These are phyloP conservation scores for Trichoderma cornu-damae DNA, from an alignment of 2,329 filamentous ascomycete species.

Conservation along the genomic window DNA sequence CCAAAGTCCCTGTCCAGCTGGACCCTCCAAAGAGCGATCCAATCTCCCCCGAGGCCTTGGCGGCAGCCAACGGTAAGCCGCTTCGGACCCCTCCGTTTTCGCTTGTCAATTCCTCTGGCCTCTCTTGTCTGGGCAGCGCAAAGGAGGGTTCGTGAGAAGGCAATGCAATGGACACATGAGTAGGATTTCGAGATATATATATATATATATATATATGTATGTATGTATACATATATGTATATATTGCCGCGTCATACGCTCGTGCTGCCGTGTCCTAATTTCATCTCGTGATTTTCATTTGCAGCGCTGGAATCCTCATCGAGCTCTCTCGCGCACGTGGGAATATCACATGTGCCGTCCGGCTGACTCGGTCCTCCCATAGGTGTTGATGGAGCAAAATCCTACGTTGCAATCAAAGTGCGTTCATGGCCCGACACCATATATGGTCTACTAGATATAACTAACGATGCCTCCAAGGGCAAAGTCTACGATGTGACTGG, in stretches of 20 bases:
- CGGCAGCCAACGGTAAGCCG: conserved; percentile 74
- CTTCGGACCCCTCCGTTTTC: background rate
- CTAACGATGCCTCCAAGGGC: conserved; percentile 50
- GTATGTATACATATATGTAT: no score
- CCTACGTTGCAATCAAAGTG: conserved; percentile 68
- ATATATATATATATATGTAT: no score
- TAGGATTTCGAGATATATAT: no score
- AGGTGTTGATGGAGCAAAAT: conserved; percentile 62
- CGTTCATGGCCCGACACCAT: background rate
- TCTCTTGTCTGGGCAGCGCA: background rate
- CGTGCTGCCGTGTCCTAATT: no score
- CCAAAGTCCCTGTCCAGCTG: conserved; percentile 70
- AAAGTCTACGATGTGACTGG: conserved; percentile 90
- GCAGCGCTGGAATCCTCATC: no score
- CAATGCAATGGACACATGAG: background rate
- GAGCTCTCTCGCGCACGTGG: background rate
- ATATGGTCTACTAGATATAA: background rate
- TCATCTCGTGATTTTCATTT: no score
- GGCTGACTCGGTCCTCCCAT: conserved; percentile 5
- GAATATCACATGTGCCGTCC: background rate
- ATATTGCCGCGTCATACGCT: no score
- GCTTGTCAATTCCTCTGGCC: background rate
- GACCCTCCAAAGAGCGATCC: conserved; percentile 81
- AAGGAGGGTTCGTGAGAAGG: no score
- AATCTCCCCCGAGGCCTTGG: conserved; percentile 74